A percentile compares a stretch with the other conserved stretches of the same genome.
Conservation (phyloP, 2,329 filamentous ascomycete genomes). For the Arthrobotrys sinensis region DNA sequence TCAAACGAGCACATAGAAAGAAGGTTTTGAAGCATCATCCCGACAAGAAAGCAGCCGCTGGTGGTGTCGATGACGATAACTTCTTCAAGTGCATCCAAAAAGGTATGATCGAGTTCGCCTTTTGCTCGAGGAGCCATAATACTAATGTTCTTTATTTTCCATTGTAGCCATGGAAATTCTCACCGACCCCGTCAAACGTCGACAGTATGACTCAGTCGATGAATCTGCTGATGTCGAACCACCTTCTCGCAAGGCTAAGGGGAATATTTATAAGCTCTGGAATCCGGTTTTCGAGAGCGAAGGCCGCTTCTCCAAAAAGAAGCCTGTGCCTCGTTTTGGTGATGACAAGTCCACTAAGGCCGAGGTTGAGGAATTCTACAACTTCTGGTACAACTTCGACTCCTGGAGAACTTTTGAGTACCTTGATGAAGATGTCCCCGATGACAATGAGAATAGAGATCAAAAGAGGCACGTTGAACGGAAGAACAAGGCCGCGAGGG, state of each 20-base stretch:
- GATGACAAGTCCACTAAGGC: constrained; percentile 87
- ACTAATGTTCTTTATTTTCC: neutral
- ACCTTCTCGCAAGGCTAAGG: constrained; percentile 92
- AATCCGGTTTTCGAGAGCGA: constrained; percentile 90
- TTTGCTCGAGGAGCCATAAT: neutral
- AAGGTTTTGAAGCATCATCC: constrained; percentile 99
- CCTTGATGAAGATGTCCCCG: constrained; percentile 97
- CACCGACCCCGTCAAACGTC: constrained; percentile 89
- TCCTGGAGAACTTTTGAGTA: constrained; percentile 98
- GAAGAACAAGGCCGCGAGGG: constrained; percentile 97
- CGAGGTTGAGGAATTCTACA: constrained; percentile 95
- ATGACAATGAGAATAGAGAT: constrained; percentile 98
- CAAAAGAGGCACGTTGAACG: constrained; percentile 98
- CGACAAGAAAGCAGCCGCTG: constrained; percentile 96
- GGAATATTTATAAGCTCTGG: constrained; percentile 98
- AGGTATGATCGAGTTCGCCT: constrained; percentile 62
- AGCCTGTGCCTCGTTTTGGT: constrained; percentile 90
- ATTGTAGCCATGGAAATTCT: constrained; percentile 84
- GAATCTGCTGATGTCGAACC: constrained; percentile 93
- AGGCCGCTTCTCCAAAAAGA: constrained; percentile 89
- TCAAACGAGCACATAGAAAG: constrained; percentile 98
- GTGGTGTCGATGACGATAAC: constrained; percentile 89
- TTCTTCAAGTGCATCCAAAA: constrained; percentile 99
- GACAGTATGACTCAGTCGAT: constrained; percentile 97
- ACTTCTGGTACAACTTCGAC: constrained; percentile 99